Percentiles rank a stretch among this genome's conserved stretches.
Conservation (phyloP, 2,329 filamentous ascomycete species). For the Aspergillus sp. region DNA sequence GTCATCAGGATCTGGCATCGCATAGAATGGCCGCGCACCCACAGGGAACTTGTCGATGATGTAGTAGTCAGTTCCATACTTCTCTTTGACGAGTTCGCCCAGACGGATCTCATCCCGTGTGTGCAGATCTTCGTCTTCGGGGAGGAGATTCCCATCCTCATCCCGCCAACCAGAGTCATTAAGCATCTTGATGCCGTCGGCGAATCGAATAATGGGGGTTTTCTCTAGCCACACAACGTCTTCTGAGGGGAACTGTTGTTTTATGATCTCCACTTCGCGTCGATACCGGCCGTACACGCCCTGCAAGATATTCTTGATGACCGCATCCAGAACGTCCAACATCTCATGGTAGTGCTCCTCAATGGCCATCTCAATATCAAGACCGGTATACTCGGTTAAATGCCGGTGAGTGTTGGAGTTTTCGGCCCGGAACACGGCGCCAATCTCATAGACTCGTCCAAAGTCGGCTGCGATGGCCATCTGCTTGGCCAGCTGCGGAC, state of each 20-base stretch:
- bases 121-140: conserved; percentile 74
- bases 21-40: conserved; percentile 84
- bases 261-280: conserved; percentile 74
- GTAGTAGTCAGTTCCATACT: conserved; percentile 87
- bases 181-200: conserved; percentile 75
- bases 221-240: conserved; percentile 85
- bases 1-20: conserved; percentile 76
- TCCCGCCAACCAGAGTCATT: conserved; percentile 74
- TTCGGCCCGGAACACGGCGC: conserved; percentile 87
- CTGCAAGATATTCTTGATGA: conserved; percentile 76
- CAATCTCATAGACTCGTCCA: conserved; percentile 83
- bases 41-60: conserved; percentile 90
- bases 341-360: conserved; percentile 88
- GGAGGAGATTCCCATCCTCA: conserved; percentile 70
- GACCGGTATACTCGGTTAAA: conserved; percentile 88
- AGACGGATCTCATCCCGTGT: conserved; percentile 86
- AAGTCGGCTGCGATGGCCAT: conserved; percentile 90
- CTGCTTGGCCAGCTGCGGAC: conserved; percentile 88
- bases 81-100: conserved; percentile 79
- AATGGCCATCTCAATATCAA: conserved; percentile 91
- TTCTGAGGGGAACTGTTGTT: conserved; percentile 79
- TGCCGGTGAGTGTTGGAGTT: conserved; percentile 95
- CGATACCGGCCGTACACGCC: conserved; percentile 68
- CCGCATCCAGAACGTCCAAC: conserved; percentile 71
- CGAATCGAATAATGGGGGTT: conserved; percentile 78